Evolutionary conservation across 2,329 filamentous ascomycete genomes (phyloP).

Genomic region (Fusarium guadeloupense): DNA sequence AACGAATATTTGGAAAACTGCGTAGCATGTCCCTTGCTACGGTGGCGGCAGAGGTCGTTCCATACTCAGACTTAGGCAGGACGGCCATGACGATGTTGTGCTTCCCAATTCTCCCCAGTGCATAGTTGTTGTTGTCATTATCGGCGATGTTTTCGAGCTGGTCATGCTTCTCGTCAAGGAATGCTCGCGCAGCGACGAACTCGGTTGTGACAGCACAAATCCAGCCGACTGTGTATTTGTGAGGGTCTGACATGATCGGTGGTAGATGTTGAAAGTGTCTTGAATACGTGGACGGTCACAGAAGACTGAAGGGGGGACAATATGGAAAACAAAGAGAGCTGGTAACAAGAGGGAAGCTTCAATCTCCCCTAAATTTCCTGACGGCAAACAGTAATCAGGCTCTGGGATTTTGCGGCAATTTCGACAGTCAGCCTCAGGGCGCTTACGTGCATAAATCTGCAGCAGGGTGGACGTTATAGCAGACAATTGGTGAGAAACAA

Average conservation of each 20-base stretch:
- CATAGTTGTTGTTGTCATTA: conserved; percentile 46
- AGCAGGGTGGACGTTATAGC: background rate
- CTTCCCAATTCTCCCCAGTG: conserved; percentile 43
- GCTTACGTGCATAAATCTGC: background rate
- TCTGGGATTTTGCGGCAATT: background rate
- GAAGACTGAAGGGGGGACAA: background rate
- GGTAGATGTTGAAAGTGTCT: background rate
- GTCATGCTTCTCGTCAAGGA: conserved; percentile 53
- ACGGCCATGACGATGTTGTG: conserved; percentile 50
- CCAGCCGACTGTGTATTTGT: conserved; percentile 54
- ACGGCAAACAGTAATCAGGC: background rate
- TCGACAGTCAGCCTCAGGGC: background rate
- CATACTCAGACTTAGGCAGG: conserved; percentile 42
- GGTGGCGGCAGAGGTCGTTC: conserved; percentile 37
- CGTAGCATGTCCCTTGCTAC: conserved; percentile 44
- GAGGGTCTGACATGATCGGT: conserved; percentile 13
- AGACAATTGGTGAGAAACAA: background rate
- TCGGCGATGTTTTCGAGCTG: conserved; percentile 34
- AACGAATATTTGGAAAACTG: conserved; percentile 44
- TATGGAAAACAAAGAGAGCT: background rate
- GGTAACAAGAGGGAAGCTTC: no score
- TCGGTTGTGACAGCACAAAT: conserved; percentile 53
- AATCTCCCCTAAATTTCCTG: background rate
- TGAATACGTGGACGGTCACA: background rate
- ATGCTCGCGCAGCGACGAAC: conserved; percentile 48